Evolutionary conservation across 1,284 basidiomycete species (phyloP), one percentile per base, ranked within the genome.

Genomic region (Afroboletus lepidellus): DNA sequence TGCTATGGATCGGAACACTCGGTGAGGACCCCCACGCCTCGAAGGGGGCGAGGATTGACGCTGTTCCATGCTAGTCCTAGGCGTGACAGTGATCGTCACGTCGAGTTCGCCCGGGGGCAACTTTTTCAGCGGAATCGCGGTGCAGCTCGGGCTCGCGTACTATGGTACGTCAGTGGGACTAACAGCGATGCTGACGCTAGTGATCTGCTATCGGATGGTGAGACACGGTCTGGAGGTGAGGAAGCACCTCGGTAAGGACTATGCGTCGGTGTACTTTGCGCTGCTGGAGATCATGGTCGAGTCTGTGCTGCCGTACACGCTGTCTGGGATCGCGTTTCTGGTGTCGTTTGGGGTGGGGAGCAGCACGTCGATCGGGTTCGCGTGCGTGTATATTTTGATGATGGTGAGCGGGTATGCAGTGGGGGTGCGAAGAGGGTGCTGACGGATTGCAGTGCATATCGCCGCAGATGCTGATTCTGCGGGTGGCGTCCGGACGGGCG

Each of bases 401-500:
- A 65, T 55, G 55, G 64, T 67, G 30, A 36, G 64, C 11, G 21
- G 16, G 3, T 6, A 5, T n/a, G 1, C 21, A 2, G 15, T 16
- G 13, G 20, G 15, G 5, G n/a, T 41, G 3, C 16, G 18, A 11
- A 15, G 48, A 18, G 3, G 20, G 20, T 20, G 18, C 24, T 59
- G 12, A 61, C 21, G 27, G 15, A 9, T 16, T 34, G 24, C 29
- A 65, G 64, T 56, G 57, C 27, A 56, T 66, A 55, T 66, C 67
- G 1, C 62, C 64, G 24, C 66, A 67, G 48, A 57, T 67, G 55
- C 21, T 69, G 39, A 67, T 66, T 12, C 37, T 69, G 41, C 56
- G 58, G 5, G 55, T 67, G 29, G 63, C 56, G 9, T 56, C 53
- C 24, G 62, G 60, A 25, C 47, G 46, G 3, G 44, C 46, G 5